These are phyloP conservation scores for Flueggea neowawraea DNA, from an alignment of 441 rosid species.

Conservation along the genomic window DNA sequence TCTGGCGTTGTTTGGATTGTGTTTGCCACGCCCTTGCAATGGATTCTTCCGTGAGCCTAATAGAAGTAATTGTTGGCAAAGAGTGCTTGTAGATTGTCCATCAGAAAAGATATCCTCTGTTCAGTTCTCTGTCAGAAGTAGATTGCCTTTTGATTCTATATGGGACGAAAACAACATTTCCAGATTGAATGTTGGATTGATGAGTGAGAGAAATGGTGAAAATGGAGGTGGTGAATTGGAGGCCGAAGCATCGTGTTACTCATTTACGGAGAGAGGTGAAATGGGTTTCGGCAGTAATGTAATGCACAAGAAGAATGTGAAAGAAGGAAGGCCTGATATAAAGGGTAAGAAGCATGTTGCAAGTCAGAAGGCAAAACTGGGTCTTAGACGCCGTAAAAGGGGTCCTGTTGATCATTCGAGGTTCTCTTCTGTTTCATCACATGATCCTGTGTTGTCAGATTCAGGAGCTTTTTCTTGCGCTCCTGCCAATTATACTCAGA, in stretches of 20 bases:
- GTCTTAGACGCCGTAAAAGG: constrained; percentile 35
- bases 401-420: constrained; percentile 17
- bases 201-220: constrained; percentile 12
- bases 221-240: constrained; percentile 19
- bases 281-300: constrained; percentile 20
- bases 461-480: constrained; percentile 19
- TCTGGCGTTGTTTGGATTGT: constrained; percentile 51
- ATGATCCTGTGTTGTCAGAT: constrained; percentile 29
- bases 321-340: constrained; percentile 22
- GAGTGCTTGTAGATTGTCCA: constrained; percentile 33
- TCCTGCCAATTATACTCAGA: constrained; percentile 26
- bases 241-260: constrained; percentile 29
- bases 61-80: constrained; percentile 45
- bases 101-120: constrained; percentile 38
- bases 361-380: constrained; percentile 28
- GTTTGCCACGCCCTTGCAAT: constrained; percentile 60
- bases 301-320: constrained; percentile 7
- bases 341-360: constrained; percentile 29
- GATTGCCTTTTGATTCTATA: constrained; percentile 49
- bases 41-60: constrained; percentile 41
- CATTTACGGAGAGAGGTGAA: constrained; percentile 15
- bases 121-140: constrained; percentile 41
- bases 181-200: constrained; percentile 9
- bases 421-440: constrained; percentile 31
- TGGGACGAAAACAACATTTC: constrained; percentile 11